Evolutionary conservation across 1,139 yeast species (phyloP), one percentile per base, ranked within the genome.

Genomic region (Pichia sp.): DNA sequence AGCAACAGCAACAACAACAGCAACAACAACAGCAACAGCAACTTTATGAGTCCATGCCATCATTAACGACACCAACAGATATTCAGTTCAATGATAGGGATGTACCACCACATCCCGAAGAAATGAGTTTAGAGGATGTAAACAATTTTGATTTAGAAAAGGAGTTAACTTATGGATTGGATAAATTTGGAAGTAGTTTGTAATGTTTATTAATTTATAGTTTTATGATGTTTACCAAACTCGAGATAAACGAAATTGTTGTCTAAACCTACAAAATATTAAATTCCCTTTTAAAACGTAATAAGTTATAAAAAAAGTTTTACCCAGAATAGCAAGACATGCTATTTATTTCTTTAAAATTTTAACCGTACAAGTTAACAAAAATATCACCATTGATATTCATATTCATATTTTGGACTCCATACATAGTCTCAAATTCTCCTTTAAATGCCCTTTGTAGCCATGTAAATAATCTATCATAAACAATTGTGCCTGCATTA

Each of bases 401-500:
- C 30, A 25, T 28, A 16, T 39, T 43, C 6, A 13, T 13, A 25
- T 41, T 33, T 18, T 31, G 27, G 29, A 49, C n/a, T 16, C 45
- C 36, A 19, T 42, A 34, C 18, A 41, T 42, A 22, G 53, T 41
- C 10, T 56, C 60, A 59, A 69, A 77, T 31, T 72, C 75, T 3
- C 80, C 81, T 42, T 66, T 67, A 62, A 79, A 83, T 2, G 87
- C 86, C 48, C 71, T 71, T 53, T 70, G 70, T 48, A 83, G 69
- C 86, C 89, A 84, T 44, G 68, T 69, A 48, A 84, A 69, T 42
- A 86, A 70, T 62, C 85, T 77, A 65, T 85, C 87, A 64, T 77
- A 85, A 28, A 86, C 82, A 19, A 86, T 80, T 22, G 65, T 73
- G 62, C 80, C 77, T 2, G 88, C 95, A 64, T 85, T 84, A 65